These are phyloP conservation scores for Talaromyces atroroseus DNA, from an alignment of 2,329 filamentous ascomycete species.

Conservation along the genomic window DNA sequence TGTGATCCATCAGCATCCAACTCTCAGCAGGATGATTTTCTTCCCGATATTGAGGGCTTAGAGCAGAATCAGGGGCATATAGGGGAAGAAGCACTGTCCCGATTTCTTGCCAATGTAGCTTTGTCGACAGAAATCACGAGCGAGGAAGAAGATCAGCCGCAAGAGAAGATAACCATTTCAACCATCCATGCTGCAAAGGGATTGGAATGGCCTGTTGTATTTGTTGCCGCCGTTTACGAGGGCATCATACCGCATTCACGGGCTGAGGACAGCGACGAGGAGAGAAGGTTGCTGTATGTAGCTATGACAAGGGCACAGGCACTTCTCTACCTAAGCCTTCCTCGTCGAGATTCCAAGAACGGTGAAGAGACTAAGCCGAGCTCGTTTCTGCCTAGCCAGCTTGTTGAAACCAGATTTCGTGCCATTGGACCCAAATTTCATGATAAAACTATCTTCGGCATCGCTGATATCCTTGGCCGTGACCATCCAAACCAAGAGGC, in stretches of 20 bases:
- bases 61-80: slow-evolving; percentile 52
- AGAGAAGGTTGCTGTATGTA: slow-evolving; percentile 83
- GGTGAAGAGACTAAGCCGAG: slow-evolving; percentile 62
- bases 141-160: slow-evolving; percentile 51
- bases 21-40: slow-evolving; percentile 49
- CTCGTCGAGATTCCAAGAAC: slow-evolving; percentile 59
- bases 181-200: slow-evolving; percentile 97
- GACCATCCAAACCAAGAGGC: slow-evolving; percentile 52
- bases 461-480: slow-evolving; percentile 67
- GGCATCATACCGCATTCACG: slow-evolving; percentile 87
- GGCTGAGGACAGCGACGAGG: slow-evolving; percentile 80
- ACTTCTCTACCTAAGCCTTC: slow-evolving; percentile 78
- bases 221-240: slow-evolving; percentile 82
- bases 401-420: slow-evolving; percentile 50
- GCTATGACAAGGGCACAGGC: slow-evolving; percentile 92
- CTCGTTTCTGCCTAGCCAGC: slow-evolving; percentile 59
- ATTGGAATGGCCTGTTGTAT: slow-evolving; percentile 92
- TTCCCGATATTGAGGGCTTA: slow-evolving; percentile 65
- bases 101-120: slow-evolving; percentile 84
- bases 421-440: slow-evolving; percentile 66
- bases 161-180: slow-evolving; percentile 72
- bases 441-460: slow-evolving; percentile 55
- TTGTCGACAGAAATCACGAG: slow-evolving; percentile 68
- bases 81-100: slow-evolving; percentile 61
- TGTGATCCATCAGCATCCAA: slow-evolving; percentile 57